Conservation (phyloP, 768 basidiomycete species). For the Pleurotus pulmonarius region DNA sequence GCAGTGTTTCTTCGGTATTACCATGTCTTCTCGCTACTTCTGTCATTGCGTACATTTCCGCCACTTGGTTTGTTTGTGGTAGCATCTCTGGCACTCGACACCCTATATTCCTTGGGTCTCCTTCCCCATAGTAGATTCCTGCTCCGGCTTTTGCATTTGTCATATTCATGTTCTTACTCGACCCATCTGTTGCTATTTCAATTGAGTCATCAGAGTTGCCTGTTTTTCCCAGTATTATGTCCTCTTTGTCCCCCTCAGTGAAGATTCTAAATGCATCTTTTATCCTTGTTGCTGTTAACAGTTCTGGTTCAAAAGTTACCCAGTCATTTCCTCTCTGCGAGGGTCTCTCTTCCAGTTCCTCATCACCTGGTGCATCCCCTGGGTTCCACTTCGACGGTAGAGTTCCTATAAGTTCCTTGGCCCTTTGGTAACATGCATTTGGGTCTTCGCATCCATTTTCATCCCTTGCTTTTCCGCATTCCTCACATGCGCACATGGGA, state of each 20-base stretch:
- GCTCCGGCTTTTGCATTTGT: background rate
- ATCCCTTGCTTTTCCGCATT: background rate
- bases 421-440: background rate
- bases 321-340: no score
- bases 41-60: constrained; percentile 12
- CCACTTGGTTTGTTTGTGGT: constrained; percentile 18
- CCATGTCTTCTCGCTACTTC: constrained; percentile 3
- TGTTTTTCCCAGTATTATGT: background rate
- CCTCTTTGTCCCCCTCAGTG: background rate
- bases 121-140: background rate
- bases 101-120: constrained; percentile 9
- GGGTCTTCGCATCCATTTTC: background rate
- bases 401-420: background rate
- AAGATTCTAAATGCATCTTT: background rate
- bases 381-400: background rate
- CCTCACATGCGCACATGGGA: background rate
- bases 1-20: constrained; percentile 2
- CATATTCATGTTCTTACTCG: background rate
- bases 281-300: background rate
- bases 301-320: background rate
- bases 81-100: constrained; percentile 8
- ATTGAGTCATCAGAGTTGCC: background rate
- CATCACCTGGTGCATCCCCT: background rate
- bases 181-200: background rate
- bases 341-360: no score